A percentile compares a stretch with the other conserved stretches of the same genome.
phyloP scores from a whole-genome alignment of 352 stramenopile genomes.

The Peronospora destructor region DNA sequence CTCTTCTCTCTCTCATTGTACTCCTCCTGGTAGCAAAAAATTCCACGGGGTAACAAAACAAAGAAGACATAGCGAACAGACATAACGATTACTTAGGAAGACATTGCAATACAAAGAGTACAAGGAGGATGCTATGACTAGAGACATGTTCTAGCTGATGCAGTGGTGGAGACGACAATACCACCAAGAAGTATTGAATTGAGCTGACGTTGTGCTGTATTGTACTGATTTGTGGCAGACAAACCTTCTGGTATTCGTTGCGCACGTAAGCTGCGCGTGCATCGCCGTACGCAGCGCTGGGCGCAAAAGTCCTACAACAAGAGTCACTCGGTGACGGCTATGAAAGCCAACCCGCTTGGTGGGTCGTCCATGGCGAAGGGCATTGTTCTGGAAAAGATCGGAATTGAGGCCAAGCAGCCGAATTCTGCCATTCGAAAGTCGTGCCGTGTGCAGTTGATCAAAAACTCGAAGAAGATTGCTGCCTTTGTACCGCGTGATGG shows the following conservation, averaged over 20 bases:
- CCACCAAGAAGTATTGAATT: neutral
- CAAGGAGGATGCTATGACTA: neutral
- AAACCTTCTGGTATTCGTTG: slow-evolving; percentile 99
- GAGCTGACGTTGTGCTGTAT: slow-evolving; percentile 6
- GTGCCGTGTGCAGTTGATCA: slow-evolving; percentile 99
- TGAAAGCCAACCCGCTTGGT: slow-evolving; percentile 99
- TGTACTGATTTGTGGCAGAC: slow-evolving; percentile 45
- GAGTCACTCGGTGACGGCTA: slow-evolving; percentile 97
- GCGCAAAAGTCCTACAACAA: slow-evolving; percentile 99
- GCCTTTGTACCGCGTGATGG: slow-evolving; percentile 99
- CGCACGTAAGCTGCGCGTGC: slow-evolving; percentile 98
- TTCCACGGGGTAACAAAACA: neutral
- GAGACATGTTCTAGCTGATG: neutral
- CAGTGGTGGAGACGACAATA: neutral
- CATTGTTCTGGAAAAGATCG: slow-evolving; percentile 99
- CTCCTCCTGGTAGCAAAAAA: slow-evolving; percentile 1
- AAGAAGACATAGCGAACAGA: neutral
- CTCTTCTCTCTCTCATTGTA: neutral
- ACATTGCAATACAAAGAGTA: neutral
- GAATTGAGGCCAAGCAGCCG: slow-evolving; percentile 99
- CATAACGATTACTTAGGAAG: neutral
- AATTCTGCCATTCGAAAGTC: slow-evolving; percentile 99
- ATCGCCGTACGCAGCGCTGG: slow-evolving; percentile 98
- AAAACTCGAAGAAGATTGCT: slow-evolving; percentile 99
- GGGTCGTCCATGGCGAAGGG: slow-evolving; percentile 99